phyloP scores from a whole-genome alignment of 257 asterid genomes.

The Asclepias syriaca region DNA sequence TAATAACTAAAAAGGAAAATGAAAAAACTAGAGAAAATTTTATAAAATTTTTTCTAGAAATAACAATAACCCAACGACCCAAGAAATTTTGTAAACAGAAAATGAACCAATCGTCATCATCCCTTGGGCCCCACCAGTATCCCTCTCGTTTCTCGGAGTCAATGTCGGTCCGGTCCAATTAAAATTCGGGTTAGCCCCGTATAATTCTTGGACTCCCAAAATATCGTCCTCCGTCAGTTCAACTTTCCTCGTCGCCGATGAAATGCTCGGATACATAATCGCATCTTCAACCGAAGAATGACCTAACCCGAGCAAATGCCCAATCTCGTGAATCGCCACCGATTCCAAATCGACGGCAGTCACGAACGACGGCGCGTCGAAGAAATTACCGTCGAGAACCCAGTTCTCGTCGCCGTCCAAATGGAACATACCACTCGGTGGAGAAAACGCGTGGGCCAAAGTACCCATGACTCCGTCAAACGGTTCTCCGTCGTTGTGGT shows the following conservation, averaged over 20 bases:
- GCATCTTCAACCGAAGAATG: conserved; percentile 72
- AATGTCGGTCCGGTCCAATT: conserved; percentile 35
- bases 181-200: conserved; percentile 73
- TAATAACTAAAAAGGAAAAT: not conserved
- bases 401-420: conserved; percentile 78
- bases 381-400: conserved; percentile 61
- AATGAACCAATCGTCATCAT: conserved; percentile 13
- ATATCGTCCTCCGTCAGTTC: conserved; percentile 57
- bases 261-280: conserved; percentile 73
- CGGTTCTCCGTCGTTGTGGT: conserved; percentile 88
- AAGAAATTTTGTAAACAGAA: not conserved
- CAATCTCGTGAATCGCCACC: conserved; percentile 90
- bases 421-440: conserved; percentile 65
- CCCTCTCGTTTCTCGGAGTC: conserved; percentile 36
- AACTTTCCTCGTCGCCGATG: conserved; percentile 57
- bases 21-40: conserved; percentile 10
- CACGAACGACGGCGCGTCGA: conserved; percentile 19
- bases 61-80: conserved; percentile 20
- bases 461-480: conserved; percentile 85
- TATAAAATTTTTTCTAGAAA: not conserved
- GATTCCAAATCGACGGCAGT: conserved; percentile 82
- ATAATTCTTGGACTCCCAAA: conserved; percentile 54
- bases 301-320: conserved; percentile 87
- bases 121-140: conserved; percentile 28
- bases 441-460: conserved; percentile 85